Evolutionary conservation across 2,329 filamentous ascomycete species (phyloP).

Genomic region (Xylaria sp.): DNA sequence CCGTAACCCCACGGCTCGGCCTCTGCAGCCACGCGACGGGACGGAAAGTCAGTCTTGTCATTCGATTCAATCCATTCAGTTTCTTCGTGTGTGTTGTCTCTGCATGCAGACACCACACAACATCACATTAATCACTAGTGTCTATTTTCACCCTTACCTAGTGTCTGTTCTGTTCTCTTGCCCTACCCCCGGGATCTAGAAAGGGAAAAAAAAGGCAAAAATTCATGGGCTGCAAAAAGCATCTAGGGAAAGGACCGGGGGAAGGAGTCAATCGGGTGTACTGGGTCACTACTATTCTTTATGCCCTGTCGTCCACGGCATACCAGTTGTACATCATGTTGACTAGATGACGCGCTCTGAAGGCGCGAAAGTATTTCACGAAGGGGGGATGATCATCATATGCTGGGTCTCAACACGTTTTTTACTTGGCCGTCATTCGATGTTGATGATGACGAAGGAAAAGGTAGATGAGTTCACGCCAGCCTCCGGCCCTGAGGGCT

Average conservation of each 20-base stretch:
- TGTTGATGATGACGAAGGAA: conserved; percentile 6
- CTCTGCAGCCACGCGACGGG: conserved; percentile 35
- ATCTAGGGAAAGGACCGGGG: background rate
- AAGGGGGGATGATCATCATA: conserved; percentile 2
- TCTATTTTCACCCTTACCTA: conserved; percentile 37
- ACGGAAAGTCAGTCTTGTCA: conserved; percentile 10
- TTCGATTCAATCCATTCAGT: conserved; percentile 23
- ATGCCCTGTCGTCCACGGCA: conserved; percentile 15
- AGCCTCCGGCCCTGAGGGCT: conserved; percentile 30
- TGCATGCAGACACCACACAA: conserved; percentile 18
- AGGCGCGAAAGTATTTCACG: background rate
- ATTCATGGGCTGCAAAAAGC: conserved; percentile 7
- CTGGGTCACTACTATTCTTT: conserved; percentile 1
- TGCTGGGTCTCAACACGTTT: conserved; percentile 14
- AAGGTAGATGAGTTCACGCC: conserved; percentile 16
- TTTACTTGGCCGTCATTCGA: background rate
- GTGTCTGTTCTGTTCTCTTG: conserved; percentile 35
- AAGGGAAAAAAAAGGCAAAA: conserved; percentile 6
- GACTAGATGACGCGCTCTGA: conserved; percentile 10
- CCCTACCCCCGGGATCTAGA: conserved; percentile 27
- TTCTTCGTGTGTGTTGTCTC: conserved; percentile 14
- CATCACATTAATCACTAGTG: conserved; percentile 42
- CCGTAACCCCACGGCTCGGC: conserved; percentile 6
- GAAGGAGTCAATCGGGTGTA: conserved; percentile 14
- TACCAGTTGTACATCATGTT: conserved; percentile 28